phyloP scores from a whole-genome alignment of 2,329 filamentous ascomycete genomes.

The Xylariaceae sp. region DNA sequence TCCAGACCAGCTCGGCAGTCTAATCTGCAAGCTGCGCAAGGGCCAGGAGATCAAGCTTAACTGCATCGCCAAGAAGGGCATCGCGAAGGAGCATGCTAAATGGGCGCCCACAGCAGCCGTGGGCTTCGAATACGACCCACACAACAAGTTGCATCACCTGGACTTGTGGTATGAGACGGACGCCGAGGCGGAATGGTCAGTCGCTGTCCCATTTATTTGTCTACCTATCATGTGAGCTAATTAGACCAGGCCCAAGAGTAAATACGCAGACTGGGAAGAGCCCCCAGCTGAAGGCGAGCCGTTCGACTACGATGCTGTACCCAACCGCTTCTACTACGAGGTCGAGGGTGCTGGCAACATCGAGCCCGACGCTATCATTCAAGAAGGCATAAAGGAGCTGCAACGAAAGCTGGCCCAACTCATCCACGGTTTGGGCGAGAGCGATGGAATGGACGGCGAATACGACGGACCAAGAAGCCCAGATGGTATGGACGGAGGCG shows the following conservation, averaged over 20 bases:
- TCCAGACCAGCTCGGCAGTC: slow-evolving; percentile 71
- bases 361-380: slow-evolving; percentile 84
- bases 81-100: slow-evolving; percentile 97
- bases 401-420: slow-evolving; percentile 86
- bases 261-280: slow-evolving; percentile 76
- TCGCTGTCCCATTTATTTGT: slow-evolving; percentile 10
- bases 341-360: slow-evolving; percentile 86
- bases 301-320: slow-evolving; percentile 87
- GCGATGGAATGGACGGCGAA: slow-evolving; percentile 53
- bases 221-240: slow-evolving; percentile 14
- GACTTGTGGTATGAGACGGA: slow-evolving; percentile 95
- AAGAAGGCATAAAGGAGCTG: slow-evolving; percentile 81
- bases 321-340: slow-evolving; percentile 85
- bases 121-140: slow-evolving; percentile 96
- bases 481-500: slow-evolving; percentile 54
- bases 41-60: slow-evolving; percentile 87
- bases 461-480: slow-evolving; percentile 64
- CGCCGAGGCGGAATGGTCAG: slow-evolving; percentile 77
- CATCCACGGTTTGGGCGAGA: slow-evolving; percentile 57
- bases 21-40: slow-evolving; percentile 86
- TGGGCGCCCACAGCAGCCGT: slow-evolving; percentile 92
- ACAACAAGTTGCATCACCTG: slow-evolving; percentile 89
- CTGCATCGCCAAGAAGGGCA: slow-evolving; percentile 96
- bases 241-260: slow-evolving; percentile 66
- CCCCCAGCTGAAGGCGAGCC: slow-evolving; percentile 75